Conservation (phyloP, 2,329 filamentous ascomycete genomes). For the Paecilomyces fulvus region DNA sequence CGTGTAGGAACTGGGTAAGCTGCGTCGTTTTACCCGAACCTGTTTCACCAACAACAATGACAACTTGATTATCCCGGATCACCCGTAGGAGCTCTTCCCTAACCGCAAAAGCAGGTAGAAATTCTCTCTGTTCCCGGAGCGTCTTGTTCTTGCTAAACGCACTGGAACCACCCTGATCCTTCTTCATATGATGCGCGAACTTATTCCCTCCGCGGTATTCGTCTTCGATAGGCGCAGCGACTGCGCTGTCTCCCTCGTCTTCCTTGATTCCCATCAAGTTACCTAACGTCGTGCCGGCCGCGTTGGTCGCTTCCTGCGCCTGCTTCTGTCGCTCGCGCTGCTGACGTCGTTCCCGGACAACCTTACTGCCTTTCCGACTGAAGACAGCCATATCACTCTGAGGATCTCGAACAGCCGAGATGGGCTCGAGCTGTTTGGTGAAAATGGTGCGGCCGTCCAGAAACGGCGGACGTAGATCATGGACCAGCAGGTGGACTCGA, state of each 20-base stretch:
- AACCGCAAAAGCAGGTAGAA: slow-evolving; percentile 89
- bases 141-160: slow-evolving; percentile 91
- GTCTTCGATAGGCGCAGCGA: slow-evolving; percentile 65
- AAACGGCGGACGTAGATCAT: slow-evolving; percentile 90
- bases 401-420: slow-evolving; percentile 82
- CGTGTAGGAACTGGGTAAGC: slow-evolving; percentile 88
- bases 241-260: slow-evolving; percentile 76
- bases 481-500: slow-evolving; percentile 81
- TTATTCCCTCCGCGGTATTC: slow-evolving; percentile 62
- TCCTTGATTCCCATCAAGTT: slow-evolving; percentile 96
- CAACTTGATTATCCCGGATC: slow-evolving; percentile 92
- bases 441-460: slow-evolving; percentile 92
- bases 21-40: slow-evolving; percentile 98
- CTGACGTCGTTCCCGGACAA: slow-evolving; percentile 83
- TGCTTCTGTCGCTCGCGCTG: slow-evolving; percentile 90
- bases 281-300: slow-evolving; percentile 82
- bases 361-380: slow-evolving; percentile 85
- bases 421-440: slow-evolving; percentile 91
- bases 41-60: slow-evolving; percentile 94
- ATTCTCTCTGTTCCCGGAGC: slow-evolving; percentile 83
- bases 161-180: slow-evolving; percentile 70
- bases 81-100: slow-evolving; percentile 85
- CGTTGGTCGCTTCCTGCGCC: slow-evolving; percentile 87
- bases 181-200: slow-evolving; percentile 86
- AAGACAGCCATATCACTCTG: slow-evolving; percentile 99